Conservation (phyloP, 179 eudicot species). For the Amaranthus tricolor region DNA sequence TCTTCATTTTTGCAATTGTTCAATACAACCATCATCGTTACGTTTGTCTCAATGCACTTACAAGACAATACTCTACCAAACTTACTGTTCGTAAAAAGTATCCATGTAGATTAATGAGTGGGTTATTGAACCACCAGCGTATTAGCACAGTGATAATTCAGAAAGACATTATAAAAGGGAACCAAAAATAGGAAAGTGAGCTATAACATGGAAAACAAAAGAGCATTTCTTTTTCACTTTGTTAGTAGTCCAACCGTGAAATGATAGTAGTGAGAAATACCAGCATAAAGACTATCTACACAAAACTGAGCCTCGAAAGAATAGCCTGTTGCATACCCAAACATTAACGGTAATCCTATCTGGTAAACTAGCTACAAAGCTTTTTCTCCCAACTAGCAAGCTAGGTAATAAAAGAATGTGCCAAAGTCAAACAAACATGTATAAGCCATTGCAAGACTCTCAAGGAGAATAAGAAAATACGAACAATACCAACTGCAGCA, state of each 20-base stretch:
- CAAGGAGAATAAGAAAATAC: neutral
- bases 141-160: neutral
- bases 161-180: neutral
- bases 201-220: too few species aligned
- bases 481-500: neutral
- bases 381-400: neutral
- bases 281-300: neutral
- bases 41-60: too few species aligned
- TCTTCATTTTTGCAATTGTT: too few species aligned
- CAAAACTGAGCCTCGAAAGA: neutral
- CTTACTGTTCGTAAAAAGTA: neutral
- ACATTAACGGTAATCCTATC: neutral
- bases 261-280: too few species aligned
- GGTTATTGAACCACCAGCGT: neutral
- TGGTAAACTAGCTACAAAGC: conserved; percentile 1
- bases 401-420: neutral
- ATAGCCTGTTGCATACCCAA: neutral
- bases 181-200: neutral
- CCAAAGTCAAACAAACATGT: too few species aligned
- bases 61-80: too few species aligned
- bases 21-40: too few species aligned
- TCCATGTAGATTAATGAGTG: neutral
- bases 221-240: neutral
- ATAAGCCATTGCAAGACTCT: neutral
- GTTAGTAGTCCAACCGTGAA: neutral